Evolutionary conservation across 371 early-diverging fungal genomes (phyloP).

Genomic region (Apophysomyces ossiformis): DNA sequence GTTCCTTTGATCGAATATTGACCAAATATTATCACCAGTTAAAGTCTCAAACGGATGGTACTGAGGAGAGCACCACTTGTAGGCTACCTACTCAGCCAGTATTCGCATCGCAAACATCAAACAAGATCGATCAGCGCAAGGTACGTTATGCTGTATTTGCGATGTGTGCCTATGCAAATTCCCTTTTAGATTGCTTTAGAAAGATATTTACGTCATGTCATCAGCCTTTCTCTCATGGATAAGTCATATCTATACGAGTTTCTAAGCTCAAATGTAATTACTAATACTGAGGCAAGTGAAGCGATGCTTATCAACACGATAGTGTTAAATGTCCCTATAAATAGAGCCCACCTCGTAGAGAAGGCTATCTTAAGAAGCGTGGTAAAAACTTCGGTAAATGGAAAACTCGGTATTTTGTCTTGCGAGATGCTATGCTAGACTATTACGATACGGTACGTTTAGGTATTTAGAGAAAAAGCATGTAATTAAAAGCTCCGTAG

Average conservation of each 20-base stretch:
- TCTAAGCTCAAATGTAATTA: slow-evolving; percentile 62
- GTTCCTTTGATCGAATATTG: too few relatives aligned
- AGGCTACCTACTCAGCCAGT: slow-evolving; percentile 77
- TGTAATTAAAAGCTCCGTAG: neutral
- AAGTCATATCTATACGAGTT: slow-evolving; percentile 69
- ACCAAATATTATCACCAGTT: slow-evolving; percentile 21
- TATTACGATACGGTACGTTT: slow-evolving; percentile 65
- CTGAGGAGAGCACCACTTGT: slow-evolving; percentile 51
- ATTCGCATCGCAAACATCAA: slow-evolving; percentile 72
- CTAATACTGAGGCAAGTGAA: neutral
- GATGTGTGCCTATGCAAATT: neutral
- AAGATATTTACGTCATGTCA: slow-evolving; percentile 68
- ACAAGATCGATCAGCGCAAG: slow-evolving; percentile 65
- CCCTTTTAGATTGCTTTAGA: slow-evolving; percentile 35
- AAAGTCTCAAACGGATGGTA: slow-evolving; percentile 40
- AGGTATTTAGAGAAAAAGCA: neutral
- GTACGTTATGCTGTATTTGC: neutral
- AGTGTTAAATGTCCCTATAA: too few relatives aligned
- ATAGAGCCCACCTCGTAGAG: slow-evolving; percentile 46
- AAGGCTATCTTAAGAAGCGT: slow-evolving; percentile 85
- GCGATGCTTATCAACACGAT: too few relatives aligned
- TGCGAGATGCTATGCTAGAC: slow-evolving; percentile 62
- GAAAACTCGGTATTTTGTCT: slow-evolving; percentile 84
- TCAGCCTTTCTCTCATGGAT: slow-evolving; percentile 55
- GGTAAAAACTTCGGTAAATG: slow-evolving; percentile 89